These are phyloP conservation scores for Fusarium virguliforme DNA, from an alignment of 2,329 filamentous ascomycete genomes.

Conservation along the genomic window DNA sequence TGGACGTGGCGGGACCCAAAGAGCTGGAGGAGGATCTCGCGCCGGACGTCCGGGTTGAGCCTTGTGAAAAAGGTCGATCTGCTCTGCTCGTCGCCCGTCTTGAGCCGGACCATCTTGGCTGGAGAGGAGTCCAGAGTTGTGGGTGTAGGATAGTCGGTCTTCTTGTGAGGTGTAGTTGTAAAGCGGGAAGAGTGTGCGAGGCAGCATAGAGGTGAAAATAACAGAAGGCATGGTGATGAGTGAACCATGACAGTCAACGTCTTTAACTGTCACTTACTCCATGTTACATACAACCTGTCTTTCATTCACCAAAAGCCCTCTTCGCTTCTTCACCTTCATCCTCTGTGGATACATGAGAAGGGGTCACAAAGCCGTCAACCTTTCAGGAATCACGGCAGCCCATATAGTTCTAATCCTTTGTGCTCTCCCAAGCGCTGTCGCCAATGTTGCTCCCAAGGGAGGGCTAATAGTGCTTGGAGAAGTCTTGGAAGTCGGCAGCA, in stretches of 20 bases:
- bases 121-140: background rate
- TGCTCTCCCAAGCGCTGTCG: too few species aligned
- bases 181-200: background rate
- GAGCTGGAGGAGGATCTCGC: slow-evolving; percentile 14
- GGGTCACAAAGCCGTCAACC: too few species aligned
- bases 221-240: background rate
- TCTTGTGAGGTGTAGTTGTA: background rate
- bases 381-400: too few species aligned
- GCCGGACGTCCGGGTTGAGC: background rate
- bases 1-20: slow-evolving; percentile 15
- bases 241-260: background rate
- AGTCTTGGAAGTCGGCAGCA: too few species aligned
- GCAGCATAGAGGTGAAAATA: background rate
- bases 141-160: background rate
- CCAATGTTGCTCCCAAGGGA: too few species aligned
- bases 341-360: background rate
- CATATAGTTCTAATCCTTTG: too few species aligned
- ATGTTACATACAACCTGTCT: background rate
- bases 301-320: background rate
- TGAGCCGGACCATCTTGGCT: slow-evolving; percentile 8
- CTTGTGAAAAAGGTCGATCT: slow-evolving; percentile 14
- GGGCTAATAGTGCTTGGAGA: too few species aligned
- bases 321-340: background rate
- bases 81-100: background rate
- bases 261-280: background rate